Evolutionary conservation across 495 filamentous ascomycete species (phyloP).

Genomic region (Tuber microsphaerosporum): DNA sequence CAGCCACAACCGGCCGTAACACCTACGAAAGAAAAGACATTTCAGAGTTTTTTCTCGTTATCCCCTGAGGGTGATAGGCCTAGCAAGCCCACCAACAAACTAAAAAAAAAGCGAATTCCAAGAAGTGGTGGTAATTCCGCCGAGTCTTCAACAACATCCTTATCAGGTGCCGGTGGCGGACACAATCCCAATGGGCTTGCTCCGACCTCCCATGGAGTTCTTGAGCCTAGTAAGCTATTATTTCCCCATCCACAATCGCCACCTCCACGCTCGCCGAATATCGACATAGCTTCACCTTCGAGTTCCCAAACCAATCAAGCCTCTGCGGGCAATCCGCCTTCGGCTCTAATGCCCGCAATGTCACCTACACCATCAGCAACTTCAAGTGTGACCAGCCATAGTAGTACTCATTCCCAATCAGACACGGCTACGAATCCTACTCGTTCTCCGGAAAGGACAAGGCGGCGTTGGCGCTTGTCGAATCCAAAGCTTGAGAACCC

Average conservation of each 20-base stretch:
- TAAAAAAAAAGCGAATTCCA: conserved; percentile 72
- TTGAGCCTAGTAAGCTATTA: conserved; percentile 41
- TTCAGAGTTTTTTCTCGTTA: conserved; percentile 62
- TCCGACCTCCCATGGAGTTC: conserved; percentile 34
- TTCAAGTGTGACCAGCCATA: conserved; percentile 42
- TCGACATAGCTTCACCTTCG: not conserved
- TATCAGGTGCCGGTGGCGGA: conserved; percentile 46
- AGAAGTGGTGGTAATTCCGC: conserved; percentile 71
- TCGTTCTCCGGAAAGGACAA: conserved; percentile 51
- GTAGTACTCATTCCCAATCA: conserved; percentile 34
- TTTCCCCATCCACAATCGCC: conserved; percentile 18
- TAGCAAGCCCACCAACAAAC: conserved; percentile 69
- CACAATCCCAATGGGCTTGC: conserved; percentile 26
- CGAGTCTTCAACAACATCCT: conserved; percentile 73
- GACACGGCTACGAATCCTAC: conserved; percentile 34
- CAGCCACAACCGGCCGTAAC: conserved; percentile 50
- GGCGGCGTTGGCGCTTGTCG: conserved; percentile 72
- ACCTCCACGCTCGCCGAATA: not conserved
- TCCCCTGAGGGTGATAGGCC: conserved; percentile 55
- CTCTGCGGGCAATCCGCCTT: conserved; percentile 66
- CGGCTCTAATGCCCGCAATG: conserved; percentile 65
- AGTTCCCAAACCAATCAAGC: not conserved
- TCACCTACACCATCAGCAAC: conserved; percentile 49
- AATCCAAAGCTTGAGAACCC: conserved; percentile 53
- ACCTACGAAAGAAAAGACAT: conserved; percentile 61